A percentile compares a stretch with the other conserved stretches of the same genome.
Conservation (phyloP, 2,329 filamentous ascomycete species). For the Verticillium longisporum region DNA sequence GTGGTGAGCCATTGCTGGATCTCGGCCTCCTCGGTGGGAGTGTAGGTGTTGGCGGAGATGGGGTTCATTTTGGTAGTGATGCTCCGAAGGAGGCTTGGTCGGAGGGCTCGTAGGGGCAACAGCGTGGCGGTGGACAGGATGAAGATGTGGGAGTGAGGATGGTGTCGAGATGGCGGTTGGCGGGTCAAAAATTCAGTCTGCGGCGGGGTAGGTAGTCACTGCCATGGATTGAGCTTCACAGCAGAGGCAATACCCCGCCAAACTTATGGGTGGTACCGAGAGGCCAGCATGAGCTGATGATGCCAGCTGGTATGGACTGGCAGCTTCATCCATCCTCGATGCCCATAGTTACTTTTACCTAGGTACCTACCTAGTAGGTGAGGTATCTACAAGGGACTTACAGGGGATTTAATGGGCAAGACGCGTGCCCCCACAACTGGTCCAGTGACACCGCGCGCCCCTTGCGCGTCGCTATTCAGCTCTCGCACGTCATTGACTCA, state of each 20-base stretch:
- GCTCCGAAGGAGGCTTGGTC: constrained; percentile 26
- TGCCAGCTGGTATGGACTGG: background rate
- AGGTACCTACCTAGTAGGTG: too few species aligned
- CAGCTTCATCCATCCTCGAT: too few species aligned
- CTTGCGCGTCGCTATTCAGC: constrained; percentile 22
- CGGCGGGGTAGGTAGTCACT: background rate
- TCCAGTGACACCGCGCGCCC: constrained; percentile 24
- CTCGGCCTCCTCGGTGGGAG: constrained; percentile 73
- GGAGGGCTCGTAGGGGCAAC: constrained; percentile 34
- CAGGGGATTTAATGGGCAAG: background rate
- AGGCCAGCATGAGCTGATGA: background rate
- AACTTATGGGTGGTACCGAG: background rate
- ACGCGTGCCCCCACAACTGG: background rate
- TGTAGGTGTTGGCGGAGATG: constrained; percentile 64
- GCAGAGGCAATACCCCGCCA: background rate
- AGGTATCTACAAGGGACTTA: background rate
- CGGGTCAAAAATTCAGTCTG: background rate
- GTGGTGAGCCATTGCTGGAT: constrained; percentile 85
- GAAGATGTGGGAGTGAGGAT: background rate
- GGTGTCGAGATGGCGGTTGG: background rate
- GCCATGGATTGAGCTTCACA: background rate
- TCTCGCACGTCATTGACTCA: constrained; percentile 14
- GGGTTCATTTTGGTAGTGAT: constrained; percentile 50
- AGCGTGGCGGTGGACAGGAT: constrained; percentile 25
- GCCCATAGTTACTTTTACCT: too few species aligned